Evolutionary conservation across 2,329 filamentous ascomycete species (phyloP).

Genomic region (Diaporthe sp.): DNA sequence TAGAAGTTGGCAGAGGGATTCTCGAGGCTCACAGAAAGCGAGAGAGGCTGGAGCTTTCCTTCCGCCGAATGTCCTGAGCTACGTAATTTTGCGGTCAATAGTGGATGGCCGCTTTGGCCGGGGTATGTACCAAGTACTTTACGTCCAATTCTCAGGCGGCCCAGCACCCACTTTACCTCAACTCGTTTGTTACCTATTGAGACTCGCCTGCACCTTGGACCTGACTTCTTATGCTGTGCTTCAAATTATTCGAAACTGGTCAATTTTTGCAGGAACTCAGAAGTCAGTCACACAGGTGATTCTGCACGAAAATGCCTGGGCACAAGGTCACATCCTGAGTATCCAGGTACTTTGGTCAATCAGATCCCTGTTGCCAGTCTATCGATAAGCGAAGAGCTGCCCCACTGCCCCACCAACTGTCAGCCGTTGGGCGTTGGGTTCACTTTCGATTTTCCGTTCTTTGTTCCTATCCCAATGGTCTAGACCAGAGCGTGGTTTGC

Average conservation of each 20-base stretch:
- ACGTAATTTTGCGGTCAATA: slow-evolving; percentile 27
- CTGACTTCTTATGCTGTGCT: background rate
- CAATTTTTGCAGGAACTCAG: background rate
- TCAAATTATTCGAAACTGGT: too few relatives aligned
- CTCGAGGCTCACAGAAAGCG: background rate
- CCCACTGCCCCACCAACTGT: slow-evolving; percentile 18
- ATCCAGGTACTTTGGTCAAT: background rate
- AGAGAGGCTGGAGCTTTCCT: slow-evolving; percentile 27
- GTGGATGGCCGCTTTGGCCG: background rate
- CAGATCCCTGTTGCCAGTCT: background rate
- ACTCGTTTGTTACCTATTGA: background rate
- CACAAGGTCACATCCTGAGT: background rate
- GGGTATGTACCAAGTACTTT: background rate
- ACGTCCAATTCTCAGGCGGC: background rate
- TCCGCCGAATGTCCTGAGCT: slow-evolving; percentile 8
- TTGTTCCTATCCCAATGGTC: background rate
- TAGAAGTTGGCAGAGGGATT: slow-evolving; percentile 23
- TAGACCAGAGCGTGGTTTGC: background rate
- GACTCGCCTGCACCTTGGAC: background rate
- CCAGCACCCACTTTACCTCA: background rate
- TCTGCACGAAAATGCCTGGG: background rate
- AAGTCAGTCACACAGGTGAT: too few relatives aligned
- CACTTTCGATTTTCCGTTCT: background rate
- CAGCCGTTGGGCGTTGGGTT: background rate
- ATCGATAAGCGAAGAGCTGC: slow-evolving; percentile 7